Percentiles rank a stretch among this genome's conserved stretches.
These are phyloP conservation scores for Candida vaughaniae DNA, from an alignment of 805 yeast genomes.

Conservation along the genomic window DNA sequence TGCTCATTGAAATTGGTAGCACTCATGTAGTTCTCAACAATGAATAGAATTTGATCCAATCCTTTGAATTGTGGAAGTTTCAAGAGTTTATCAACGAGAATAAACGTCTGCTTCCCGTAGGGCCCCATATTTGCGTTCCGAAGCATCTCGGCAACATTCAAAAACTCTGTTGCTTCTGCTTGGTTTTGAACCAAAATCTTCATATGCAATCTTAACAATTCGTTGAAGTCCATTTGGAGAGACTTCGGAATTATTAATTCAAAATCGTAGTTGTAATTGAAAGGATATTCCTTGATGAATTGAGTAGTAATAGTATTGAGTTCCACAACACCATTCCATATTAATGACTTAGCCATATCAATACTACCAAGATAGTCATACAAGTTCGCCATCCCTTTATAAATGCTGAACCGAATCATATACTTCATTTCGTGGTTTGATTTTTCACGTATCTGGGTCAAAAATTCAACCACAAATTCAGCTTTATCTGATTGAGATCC, in stretches of 20 bases:
- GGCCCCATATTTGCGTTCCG: slow-evolving; percentile 13
- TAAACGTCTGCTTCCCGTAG: slow-evolving; percentile 20
- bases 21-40: slow-evolving; percentile 31
- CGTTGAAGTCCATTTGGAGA: slow-evolving; percentile 18
- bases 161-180: slow-evolving; percentile 11
- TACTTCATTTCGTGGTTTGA: slow-evolving; percentile 21
- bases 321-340: slow-evolving; percentile 26
- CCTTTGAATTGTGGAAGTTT: slow-evolving; percentile 1
- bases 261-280: slow-evolving; percentile 3
- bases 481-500: slow-evolving; percentile 15
- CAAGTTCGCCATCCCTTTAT: slow-evolving; percentile 28
- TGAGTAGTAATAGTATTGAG: slow-evolving; percentile 13
- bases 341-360: slow-evolving; percentile 20
- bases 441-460: slow-evolving; percentile 20
- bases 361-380: slow-evolving; percentile 24
- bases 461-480: slow-evolving; percentile 27
- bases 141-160: slow-evolving; percentile 10
- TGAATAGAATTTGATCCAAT: slow-evolving; percentile 15
- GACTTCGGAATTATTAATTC: slow-evolving; percentile 18
- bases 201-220: slow-evolving; percentile 18
- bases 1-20: slow-evolving; percentile 31
- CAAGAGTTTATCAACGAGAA: slow-evolving; percentile 12
- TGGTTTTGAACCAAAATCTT: slow-evolving; percentile 8
- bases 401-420: slow-evolving; percentile 23
- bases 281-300: slow-evolving; percentile 20